These are phyloP conservation scores for Xylaria sp. DNA, from an alignment of 2,329 filamentous ascomycete species.

Conservation along the genomic window DNA sequence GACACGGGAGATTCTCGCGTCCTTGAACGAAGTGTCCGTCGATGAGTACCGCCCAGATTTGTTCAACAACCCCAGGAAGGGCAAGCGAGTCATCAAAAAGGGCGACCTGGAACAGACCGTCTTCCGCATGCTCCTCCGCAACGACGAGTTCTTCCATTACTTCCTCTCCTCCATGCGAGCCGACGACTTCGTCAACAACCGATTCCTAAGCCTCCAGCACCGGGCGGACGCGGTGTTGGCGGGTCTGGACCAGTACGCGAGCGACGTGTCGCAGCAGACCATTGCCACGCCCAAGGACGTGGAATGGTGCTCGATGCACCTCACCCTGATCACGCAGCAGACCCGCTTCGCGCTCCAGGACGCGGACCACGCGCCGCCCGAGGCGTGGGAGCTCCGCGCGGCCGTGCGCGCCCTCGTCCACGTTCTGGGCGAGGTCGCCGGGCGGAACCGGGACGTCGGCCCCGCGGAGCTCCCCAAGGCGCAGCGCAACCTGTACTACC, in stretches of 20 bases:
- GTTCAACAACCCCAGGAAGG: conserved; percentile 37
- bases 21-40: conserved; percentile 43
- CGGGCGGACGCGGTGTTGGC: conserved; percentile 51
- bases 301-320: conserved; percentile 53
- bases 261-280: conserved; percentile 5
- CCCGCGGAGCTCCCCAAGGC: conserved; percentile 27
- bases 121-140: conserved; percentile 56
- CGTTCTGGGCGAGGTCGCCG: conserved; percentile 50
- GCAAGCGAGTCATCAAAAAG: conserved; percentile 43
- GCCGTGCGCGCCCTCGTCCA: conserved; percentile 52
- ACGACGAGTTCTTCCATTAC: conserved; percentile 58
- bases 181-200: conserved; percentile 48
- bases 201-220: conserved; percentile 52
- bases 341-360: conserved; percentile 47
- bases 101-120: conserved; percentile 55
- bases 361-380: conserved; percentile 43
- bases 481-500: conserved; percentile 51
- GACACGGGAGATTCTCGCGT: conserved; percentile 54
- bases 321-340: conserved; percentile 46
- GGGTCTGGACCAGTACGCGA: conserved; percentile 43
- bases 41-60: conserved; percentile 53
- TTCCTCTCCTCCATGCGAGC: conserved; percentile 51
- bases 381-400: conserved; percentile 43
- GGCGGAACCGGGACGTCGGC: conserved; percentile 44
- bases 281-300: conserved; percentile 42